Evolutionary conservation across 345 rosid species (phyloP), one percentile per base, ranked within the genome.

Genomic region (Sisymbrium altissimum): DNA sequence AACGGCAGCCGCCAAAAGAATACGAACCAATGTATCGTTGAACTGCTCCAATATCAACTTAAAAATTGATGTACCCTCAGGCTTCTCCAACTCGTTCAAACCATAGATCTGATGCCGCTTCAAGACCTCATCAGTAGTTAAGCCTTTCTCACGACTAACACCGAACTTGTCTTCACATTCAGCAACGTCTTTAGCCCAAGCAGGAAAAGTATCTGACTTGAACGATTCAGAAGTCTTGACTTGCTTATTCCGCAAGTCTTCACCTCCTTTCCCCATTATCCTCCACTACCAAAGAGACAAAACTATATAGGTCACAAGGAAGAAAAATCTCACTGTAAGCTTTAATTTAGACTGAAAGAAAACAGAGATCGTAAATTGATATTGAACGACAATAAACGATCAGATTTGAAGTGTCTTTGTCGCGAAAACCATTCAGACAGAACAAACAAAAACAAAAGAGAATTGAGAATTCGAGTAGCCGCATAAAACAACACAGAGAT

Each of bases 81-180:
- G 97, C 62, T 91, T 93, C 83, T 91, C 97, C 55, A 91, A 67
- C 70, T 93, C 97, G 67, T 93, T 93, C 61, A 62, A 85, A 39
- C 98, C 98, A 72, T 83, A 73, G 70, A 76, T 84, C 84, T 59
- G 67, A 50, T 67, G 78, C 65, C 85, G 77, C 66, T 83, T 82
- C 80, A 81, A 71, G 33, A 86, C 96, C 25, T 94, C 92, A 0
- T 61, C 82, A 17, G 53, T 64, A 0, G 82, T 70, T 39, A 94
- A 55, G 4, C 98, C 98, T 17, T 3, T 13, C 4, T 78, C 76
- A 4, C 60, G 82, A 10, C 49, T 79, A 32, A 90, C 93, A 35
- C 68, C 72, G 1, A 69, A 91, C 13, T 91, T 18, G 48, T 83
- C 86, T 70, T 81, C 86, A 36, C 98, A 94, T 75, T 89, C 90